phyloP scores from a whole-genome alignment of 2,329 filamentous ascomycete species.

The Claviceps citrina region DNA sequence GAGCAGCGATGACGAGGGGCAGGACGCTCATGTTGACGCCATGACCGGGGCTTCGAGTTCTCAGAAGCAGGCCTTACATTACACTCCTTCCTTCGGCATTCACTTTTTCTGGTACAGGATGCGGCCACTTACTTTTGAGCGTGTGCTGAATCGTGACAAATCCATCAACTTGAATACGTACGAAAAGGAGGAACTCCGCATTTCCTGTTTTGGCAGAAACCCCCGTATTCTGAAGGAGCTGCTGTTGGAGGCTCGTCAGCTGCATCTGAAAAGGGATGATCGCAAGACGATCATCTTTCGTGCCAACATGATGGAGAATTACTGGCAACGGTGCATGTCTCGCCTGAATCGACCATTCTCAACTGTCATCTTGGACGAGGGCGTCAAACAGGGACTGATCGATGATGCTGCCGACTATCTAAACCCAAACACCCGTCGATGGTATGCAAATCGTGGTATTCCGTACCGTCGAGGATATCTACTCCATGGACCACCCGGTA shows the following conservation, averaged over 20 bases:
- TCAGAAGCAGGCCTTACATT: constrained; percentile 36
- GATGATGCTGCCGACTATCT: constrained; percentile 49
- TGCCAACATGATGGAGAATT: constrained; percentile 32
- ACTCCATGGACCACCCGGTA: constrained; percentile 65
- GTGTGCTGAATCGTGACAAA: constrained; percentile 32
- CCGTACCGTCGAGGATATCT: constrained; percentile 76
- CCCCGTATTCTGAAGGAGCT: constrained; percentile 46
- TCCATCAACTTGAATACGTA: constrained; percentile 23
- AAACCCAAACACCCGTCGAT: constrained; percentile 47
- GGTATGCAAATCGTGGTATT: constrained; percentile 73
- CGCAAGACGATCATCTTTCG: constrained; percentile 52
- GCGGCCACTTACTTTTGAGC: constrained; percentile 41
- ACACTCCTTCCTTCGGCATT: constrained; percentile 51
- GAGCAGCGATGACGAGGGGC: constrained; percentile 30
- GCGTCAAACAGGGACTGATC: constrained; percentile 43
- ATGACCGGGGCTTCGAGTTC: constrained; percentile 10
- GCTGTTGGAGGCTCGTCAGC: constrained; percentile 39
- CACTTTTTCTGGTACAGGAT: constrained; percentile 55
- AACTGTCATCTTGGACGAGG: constrained; percentile 48
- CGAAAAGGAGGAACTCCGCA: constrained; percentile 41
- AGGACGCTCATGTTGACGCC: constrained; percentile 14
- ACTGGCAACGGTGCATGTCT: constrained; percentile 48
- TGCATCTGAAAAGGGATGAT: constrained; percentile 42
- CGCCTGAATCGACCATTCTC: constrained; percentile 45
- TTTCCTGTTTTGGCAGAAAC: constrained; percentile 47